Conservation (phyloP, 108 stramenopile genomes). For the Nitzschia sp. region DNA sequence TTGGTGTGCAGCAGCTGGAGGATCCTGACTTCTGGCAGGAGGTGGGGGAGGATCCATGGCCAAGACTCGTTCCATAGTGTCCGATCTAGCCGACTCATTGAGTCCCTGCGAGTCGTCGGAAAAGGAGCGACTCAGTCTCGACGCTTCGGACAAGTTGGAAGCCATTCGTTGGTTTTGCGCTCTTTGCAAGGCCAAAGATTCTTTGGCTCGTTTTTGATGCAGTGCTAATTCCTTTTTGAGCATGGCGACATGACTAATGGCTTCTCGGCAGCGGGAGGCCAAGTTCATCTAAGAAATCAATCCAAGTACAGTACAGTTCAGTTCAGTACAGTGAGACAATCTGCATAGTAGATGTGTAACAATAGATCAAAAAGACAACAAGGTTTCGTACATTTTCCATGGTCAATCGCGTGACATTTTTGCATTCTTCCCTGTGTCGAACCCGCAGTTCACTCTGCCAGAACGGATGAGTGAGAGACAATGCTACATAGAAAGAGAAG, state of each 20-base stretch:
- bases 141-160: constrained; percentile 19
- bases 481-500: not conserved
- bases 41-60: not conserved
- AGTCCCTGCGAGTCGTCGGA: not conserved
- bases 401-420: constrained; percentile 67
- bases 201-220: constrained; percentile 55
- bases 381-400: constrained; percentile 74
- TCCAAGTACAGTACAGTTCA: too few relatives aligned
- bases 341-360: too few relatives aligned
- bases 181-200: constrained; percentile 44
- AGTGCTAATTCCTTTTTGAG: constrained; percentile 62
- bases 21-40: not conserved
- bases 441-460: constrained; percentile 70
- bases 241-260: constrained; percentile 63
- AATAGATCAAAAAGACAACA: too few relatives aligned
- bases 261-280: constrained; percentile 73
- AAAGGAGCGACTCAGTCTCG: constrained; percentile 1
- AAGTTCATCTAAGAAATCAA: constrained; percentile 65
- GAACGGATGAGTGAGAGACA: not conserved
- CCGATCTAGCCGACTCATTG: not conserved
- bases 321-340: too few relatives aligned
- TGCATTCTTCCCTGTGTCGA: constrained; percentile 76
- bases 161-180: constrained; percentile 38
- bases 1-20: not conserved
- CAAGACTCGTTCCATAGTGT: constrained; percentile 7